A percentile compares a stretch with the other conserved stretches of the same genome.
phyloP scores from a whole-genome alignment of 1,284 basidiomycete species.

The Ceratorhiza oryzae-sativae region DNA sequence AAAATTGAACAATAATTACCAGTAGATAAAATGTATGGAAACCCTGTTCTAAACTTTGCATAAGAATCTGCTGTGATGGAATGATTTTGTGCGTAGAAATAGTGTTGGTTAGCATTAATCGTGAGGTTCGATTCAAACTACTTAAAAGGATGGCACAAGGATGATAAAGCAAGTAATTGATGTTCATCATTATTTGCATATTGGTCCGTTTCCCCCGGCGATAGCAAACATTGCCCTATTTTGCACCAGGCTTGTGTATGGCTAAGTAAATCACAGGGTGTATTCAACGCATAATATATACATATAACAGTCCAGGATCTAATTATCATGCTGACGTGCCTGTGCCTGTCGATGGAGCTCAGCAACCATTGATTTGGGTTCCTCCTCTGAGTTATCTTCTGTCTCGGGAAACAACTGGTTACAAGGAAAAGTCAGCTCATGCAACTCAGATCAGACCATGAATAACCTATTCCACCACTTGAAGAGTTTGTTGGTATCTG shows the following conservation, averaged over 20 bases:
- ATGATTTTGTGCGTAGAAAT: not conserved
- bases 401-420: not conserved
- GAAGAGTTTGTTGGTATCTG: not conserved
- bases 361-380: not conserved
- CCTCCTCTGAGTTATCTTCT: not conserved
- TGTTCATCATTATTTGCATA: too few species aligned
- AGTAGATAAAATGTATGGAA: too few species aligned
- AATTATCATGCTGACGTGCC: not conserved
- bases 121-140: too few species aligned
- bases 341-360: not conserved
- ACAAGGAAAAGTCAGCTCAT: not conserved
- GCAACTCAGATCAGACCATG: not conserved
- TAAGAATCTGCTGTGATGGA: too few species aligned
- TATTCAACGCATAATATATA: not conserved
- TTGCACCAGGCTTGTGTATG: not conserved
- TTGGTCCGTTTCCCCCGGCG: too few species aligned
- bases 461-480: slow-evolving; percentile 26
- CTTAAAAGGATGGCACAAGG: too few species aligned
- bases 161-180: too few species aligned
- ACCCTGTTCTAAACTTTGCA: too few species aligned
- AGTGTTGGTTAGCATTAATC: too few species aligned
- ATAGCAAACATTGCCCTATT: not conserved
- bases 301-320: not conserved
- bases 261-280: not conserved
- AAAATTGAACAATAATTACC: too few species aligned